These are phyloP conservation scores for Sequoiadendron giganteum DNA, from an alignment of 75 land plant genomes.

Conservation along the genomic window DNA sequence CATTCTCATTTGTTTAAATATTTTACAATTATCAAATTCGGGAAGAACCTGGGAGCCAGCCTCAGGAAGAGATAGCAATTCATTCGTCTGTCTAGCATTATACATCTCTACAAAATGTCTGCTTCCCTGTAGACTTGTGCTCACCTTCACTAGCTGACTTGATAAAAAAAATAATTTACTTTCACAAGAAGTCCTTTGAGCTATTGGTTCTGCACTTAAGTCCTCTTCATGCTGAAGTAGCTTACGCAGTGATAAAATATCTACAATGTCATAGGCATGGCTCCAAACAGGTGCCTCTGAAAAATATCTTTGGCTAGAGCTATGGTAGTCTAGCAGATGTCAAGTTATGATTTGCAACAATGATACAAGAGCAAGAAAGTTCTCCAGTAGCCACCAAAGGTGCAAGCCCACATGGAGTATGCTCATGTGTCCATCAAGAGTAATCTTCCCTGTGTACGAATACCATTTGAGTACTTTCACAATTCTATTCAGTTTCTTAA, in stretches of 20 bases:
- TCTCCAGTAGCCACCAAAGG: slow-evolving; percentile 18
- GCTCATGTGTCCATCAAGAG: slow-evolving; percentile 3
- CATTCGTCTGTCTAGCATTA: not conserved
- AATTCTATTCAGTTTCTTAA: slow-evolving; percentile 29
- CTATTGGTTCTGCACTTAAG: slow-evolving; percentile 8
- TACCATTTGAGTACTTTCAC: slow-evolving; percentile 28
- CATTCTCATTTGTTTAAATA: not conserved
- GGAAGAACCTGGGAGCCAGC: not conserved
- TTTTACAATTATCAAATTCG: not conserved
- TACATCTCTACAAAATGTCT: not conserved
- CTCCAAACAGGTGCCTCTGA: slow-evolving; percentile 34
- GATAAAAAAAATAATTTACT: not conserved
- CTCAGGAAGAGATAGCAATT: not conserved
- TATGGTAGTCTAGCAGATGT: slow-evolving; percentile 51
- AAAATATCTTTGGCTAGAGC: slow-evolving; percentile 49
- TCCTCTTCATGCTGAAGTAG: slow-evolving; percentile 46
- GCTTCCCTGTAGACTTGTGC: not conserved
- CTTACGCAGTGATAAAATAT: slow-evolving; percentile 59
- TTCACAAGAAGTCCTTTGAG: slow-evolving; percentile 1
- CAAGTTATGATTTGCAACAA: slow-evolving; percentile 42
- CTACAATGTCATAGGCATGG: slow-evolving; percentile 28
- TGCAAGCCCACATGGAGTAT: slow-evolving; percentile 17
- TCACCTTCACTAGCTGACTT: not conserved
- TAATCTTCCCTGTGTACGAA: slow-evolving; percentile 12
- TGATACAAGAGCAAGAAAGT: slow-evolving; percentile 27